A percentile compares a stretch with the other conserved stretches of the same genome.
Evolutionary conservation across 495 filamentous ascomycete genomes (phyloP).

Genomic region (Jackrogersella minutella): DNA sequence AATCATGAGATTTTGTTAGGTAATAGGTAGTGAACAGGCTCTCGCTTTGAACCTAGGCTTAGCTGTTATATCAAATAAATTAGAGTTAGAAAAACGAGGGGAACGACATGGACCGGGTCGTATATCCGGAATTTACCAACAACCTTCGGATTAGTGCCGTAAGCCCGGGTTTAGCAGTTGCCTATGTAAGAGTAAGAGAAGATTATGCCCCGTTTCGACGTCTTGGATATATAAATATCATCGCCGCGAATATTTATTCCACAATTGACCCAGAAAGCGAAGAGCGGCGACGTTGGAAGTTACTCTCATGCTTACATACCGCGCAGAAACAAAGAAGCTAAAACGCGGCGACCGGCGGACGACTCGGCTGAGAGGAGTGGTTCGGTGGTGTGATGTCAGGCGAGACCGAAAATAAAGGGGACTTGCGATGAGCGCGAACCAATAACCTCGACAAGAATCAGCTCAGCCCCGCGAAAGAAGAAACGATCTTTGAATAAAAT

Average conservation of each 20-base stretch:
- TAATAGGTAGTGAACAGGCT: not conserved
- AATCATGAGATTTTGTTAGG: not conserved
- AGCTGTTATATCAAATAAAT: not conserved
- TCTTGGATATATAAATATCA: not conserved
- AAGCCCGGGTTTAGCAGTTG: not conserved
- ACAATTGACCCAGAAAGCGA: not conserved
- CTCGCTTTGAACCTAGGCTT: not conserved
- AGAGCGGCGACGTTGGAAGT: not conserved
- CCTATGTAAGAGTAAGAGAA: not conserved
- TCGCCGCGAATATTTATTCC: too few species aligned
- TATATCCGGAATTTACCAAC: not conserved
- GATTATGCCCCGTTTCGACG: not conserved
- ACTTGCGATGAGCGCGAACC: too few species aligned
- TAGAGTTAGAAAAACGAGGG: too few species aligned
- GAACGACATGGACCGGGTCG: not conserved
- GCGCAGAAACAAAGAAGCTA: not conserved
- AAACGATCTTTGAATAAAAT: not conserved
- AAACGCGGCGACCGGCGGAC: not conserved
- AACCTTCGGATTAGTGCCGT: not conserved
- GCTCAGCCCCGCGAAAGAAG: not conserved
- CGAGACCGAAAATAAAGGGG: too few species aligned
- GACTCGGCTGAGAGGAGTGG: not conserved
- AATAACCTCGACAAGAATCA: not conserved
- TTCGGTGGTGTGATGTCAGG: constrained; percentile 30
- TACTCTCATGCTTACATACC: not conserved